Conservation (phyloP, 192 early-diverging fungal species). For the Backusella circina region DNA sequence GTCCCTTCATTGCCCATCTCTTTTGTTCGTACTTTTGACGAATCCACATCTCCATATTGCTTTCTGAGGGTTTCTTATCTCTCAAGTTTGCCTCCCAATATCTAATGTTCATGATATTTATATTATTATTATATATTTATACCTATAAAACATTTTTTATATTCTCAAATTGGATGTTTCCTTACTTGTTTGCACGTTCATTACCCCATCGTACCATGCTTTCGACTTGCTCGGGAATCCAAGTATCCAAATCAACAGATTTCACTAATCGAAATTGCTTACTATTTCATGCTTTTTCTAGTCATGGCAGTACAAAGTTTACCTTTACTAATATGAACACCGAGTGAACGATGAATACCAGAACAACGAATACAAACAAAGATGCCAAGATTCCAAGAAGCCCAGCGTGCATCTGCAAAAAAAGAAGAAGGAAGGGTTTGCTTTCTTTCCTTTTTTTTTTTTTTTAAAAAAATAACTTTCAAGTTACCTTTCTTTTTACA, state of each 20-base stretch:
- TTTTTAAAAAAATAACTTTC: background rate
- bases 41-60: constrained; percentile 71
- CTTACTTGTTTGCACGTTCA: constrained; percentile 61
- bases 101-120: constrained; percentile 11
- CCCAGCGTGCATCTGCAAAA: constrained; percentile 68
- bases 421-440: background rate
- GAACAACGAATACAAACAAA: constrained; percentile 64
- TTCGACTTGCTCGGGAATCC: constrained; percentile 76
- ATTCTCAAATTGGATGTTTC: background rate
- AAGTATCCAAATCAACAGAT: constrained; percentile 77
- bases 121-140: too few relatives aligned
- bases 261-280: constrained; percentile 54
- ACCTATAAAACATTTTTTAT: background rate
- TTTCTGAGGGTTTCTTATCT: constrained; percentile 40
- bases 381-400: constrained; percentile 58
- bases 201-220: constrained; percentile 83
- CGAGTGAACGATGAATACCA: constrained; percentile 78
- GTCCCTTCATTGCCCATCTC: constrained; percentile 67
- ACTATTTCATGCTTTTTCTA: background rate
- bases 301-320: background rate
- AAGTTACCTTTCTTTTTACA: constrained; percentile 71
- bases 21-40: constrained; percentile 78
- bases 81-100: constrained; percentile 55
- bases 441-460: background rate
- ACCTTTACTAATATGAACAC: constrained; percentile 86